phyloP scores from a whole-genome alignment of 345 rosid species.

The Syzygium oleosum region DNA sequence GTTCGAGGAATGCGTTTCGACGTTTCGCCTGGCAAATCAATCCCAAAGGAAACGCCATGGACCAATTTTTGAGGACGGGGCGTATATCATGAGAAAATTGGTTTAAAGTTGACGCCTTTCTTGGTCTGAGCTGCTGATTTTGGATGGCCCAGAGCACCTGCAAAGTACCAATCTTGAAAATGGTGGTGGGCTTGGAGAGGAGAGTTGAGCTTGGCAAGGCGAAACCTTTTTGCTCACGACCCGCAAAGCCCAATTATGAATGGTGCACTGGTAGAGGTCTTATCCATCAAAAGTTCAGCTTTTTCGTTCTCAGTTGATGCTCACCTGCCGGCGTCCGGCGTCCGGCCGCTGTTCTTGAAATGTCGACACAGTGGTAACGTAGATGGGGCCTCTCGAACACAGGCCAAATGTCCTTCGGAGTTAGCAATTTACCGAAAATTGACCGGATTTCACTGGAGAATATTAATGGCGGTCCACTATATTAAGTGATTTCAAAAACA shows the following conservation, averaged over 20 bases:
- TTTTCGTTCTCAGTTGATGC: neutral
- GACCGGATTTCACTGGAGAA: neutral
- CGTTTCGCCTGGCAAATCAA: neutral
- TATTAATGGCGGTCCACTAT: neutral
- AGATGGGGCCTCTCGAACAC: neutral
- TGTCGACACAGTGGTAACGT: neutral
- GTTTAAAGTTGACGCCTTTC: neutral
- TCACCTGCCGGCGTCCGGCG: neutral
- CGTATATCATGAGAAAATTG: neutral
- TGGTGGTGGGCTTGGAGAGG: neutral
- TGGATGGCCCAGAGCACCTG: neutral
- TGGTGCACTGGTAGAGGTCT: neutral
- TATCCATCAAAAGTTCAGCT: neutral
- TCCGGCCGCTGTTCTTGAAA: neutral
- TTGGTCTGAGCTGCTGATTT: neutral
- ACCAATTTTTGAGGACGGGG: neutral
- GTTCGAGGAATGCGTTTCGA: neutral
- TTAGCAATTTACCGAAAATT: neutral
- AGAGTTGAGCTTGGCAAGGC: neutral
- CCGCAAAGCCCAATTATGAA: neutral
- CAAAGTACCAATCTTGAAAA: neutral
- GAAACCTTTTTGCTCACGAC: neutral
- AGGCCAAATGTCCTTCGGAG: neutral
- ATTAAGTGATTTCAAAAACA: neutral
- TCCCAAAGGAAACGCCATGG: neutral